Base-by-base conservation (phyloP, 495 filamentous ascomycete species). In the Trichocladium uniseriatum region DNA sequence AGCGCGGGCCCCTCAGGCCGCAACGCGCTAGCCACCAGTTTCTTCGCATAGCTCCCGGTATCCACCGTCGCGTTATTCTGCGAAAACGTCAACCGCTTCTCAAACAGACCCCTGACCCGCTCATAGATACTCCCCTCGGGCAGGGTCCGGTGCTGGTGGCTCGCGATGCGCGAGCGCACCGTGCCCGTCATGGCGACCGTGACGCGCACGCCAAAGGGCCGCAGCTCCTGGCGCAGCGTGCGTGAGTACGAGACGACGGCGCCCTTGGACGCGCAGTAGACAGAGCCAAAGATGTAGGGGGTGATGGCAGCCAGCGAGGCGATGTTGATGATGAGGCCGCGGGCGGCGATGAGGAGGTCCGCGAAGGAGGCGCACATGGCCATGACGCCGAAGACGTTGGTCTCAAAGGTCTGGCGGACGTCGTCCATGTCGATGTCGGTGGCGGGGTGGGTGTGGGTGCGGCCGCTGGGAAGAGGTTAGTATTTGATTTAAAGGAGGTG, bases 371-470 rank as follows among this genome's bases (percentile, higher is more conserved):
- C 70, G 24, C 73, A 74, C 52, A 78, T 71, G 42, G 63, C 62
- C 60, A 83, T 68, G 20, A 72, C 63, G 19, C 76, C 75, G 64
- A 79, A 83, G 31, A 83, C 74, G 57, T 85, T 85, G 27, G 78
- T 74, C 44, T 83, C 79, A 41, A 79, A 83, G 0, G 80, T 70
- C 42, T 61, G 55, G 51, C 70, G 76, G 1, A 77, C 76, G 24
- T 72, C 68, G 5, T 73, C 61, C 0, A 81, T 47, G 27, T 69
- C 60, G 19, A 74, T 66, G 51, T 83, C 80, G 4, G 78, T 64
- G 5, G 70, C 67, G 0, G 81, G 79, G 46, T 68, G 66, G 6
- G 74, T 72, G 51, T 74, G 67, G 3, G 64, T 70, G 38, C 66
- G 69, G 21, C 81, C 81, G 15, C 71, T 74, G 45, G 24, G 14